These are phyloP conservation scores for Trametes coccinea DNA, from an alignment of 768 basidiomycete genomes.

Conservation along the genomic window DNA sequence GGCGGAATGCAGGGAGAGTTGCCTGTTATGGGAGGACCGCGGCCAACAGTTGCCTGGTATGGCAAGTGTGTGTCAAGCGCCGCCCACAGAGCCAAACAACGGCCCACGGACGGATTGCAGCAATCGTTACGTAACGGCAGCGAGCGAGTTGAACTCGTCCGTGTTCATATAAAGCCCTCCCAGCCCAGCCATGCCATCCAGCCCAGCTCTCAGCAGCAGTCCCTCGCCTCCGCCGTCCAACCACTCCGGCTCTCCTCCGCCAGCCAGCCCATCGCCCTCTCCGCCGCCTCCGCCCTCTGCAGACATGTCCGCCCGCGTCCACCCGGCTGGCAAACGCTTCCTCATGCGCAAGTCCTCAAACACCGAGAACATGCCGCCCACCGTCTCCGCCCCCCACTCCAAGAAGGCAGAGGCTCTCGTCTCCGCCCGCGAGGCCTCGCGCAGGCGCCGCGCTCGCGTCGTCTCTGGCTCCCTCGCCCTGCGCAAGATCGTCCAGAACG, in stretches of 20 bases:
- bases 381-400: conserved; percentile 2
- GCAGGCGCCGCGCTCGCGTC: conserved; percentile 24
- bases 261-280: background rate
- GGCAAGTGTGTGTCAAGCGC: conserved; percentile 12
- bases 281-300: background rate
- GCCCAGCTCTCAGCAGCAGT: too few relatives aligned
- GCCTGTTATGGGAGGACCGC: background rate
- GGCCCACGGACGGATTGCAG: conserved; percentile 10
- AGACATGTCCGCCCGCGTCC: conserved; percentile 13
- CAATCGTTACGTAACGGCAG: conserved; percentile 20
- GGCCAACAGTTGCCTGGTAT: conserved; percentile 9
- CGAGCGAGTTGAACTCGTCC: conserved; percentile 5
- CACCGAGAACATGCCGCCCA: conserved; percentile 27
- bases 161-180: conserved; percentile 11
- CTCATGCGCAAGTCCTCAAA: conserved; percentile 29
- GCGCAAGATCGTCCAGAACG: conserved; percentile 20
- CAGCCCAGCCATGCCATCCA: background rate
- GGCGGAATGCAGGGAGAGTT: conserved; percentile 6
- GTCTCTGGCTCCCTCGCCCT: conserved; percentile 15
- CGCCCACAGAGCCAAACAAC: conserved; percentile 14
- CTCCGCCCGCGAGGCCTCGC: conserved; percentile 23
- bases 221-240: background rate
- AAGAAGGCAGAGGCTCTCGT: conserved; percentile 21
- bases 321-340: conserved; percentile 19
- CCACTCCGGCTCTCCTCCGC: background rate